phyloP scores from a whole-genome alignment of 257 asterid species.

The Mentha longifolia region DNA sequence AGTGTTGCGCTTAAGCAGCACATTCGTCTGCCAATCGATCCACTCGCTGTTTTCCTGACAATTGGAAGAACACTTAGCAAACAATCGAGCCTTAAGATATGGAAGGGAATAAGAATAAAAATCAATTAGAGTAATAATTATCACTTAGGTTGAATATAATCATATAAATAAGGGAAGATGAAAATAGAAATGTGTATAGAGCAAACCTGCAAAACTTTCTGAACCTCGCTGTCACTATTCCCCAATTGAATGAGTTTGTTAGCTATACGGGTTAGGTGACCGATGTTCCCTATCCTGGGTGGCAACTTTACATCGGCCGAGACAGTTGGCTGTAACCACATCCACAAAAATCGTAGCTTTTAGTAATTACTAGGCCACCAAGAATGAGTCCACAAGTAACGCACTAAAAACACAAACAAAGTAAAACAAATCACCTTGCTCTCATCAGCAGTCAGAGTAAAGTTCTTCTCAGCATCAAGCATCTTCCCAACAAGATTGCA shows the following conservation, averaged over 20 bases:
- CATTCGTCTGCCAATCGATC: constrained; percentile 77
- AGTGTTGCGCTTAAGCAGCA: constrained; percentile 68
- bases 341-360: constrained; percentile 15
- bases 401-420: not conserved
- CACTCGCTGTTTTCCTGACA: constrained; percentile 78
- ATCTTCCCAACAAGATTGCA: constrained; percentile 74
- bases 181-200: constrained; percentile 9
- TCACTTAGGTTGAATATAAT: not conserved
- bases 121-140: no score
- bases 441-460: constrained; percentile 48
- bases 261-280: constrained; percentile 82
- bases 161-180: not conserved
- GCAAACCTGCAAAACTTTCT: constrained; percentile 70
- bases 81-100: no score
- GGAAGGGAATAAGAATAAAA: no score
- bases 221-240: constrained; percentile 54
- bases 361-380: constrained; percentile 5
- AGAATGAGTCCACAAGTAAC: constrained; percentile 1
- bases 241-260: constrained; percentile 79
- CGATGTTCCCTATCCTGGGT: constrained; percentile 85
- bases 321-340: constrained; percentile 62
- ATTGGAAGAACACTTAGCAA: constrained; percentile 25
- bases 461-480: constrained; percentile 71
- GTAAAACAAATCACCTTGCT: constrained; percentile 49
- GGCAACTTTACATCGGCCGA: constrained; percentile 64